Conservation (phyloP, 257 asterid species). For the Cruciata laevipes region DNA sequence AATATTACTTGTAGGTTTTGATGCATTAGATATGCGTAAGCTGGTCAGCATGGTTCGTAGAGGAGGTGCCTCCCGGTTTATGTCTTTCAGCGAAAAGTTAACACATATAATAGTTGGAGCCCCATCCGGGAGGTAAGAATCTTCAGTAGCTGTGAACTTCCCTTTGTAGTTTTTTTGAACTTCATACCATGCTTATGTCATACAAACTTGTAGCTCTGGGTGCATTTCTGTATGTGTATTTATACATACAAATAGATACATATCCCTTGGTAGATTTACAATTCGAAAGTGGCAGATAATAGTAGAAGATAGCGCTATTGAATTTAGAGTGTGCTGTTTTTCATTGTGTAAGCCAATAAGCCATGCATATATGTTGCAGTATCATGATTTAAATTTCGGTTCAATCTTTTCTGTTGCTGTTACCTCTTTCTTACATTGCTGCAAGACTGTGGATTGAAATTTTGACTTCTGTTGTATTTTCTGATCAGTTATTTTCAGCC, state of each 20-base stretch:
- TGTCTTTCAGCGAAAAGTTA: conserved; percentile 70
- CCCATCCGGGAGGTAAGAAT: conserved; percentile 82
- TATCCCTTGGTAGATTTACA: not conserved
- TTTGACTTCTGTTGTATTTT: not conserved
- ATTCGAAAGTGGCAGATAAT: not conserved
- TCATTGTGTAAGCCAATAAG: not conserved
- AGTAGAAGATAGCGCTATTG: not conserved
- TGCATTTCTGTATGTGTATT: not conserved
- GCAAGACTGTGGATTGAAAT: conserved; percentile 2
- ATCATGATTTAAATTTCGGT: not conserved
- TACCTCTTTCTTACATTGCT: not conserved
- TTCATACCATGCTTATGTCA: not conserved
- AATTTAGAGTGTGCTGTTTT: not conserved
- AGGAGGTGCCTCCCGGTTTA: conserved; percentile 96
- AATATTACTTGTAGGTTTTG: conserved; percentile 78
- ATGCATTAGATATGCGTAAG: conserved; percentile 68
- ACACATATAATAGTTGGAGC: conserved; percentile 85
- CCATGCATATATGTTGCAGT: not conserved
- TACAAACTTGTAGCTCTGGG: not conserved
- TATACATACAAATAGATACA: no score
- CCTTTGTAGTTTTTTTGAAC: not conserved
- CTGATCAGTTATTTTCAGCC: not conserved
- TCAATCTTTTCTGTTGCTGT: not conserved
- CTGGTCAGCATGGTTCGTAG: conserved; percentile 81
- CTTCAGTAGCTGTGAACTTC: no score